phyloP scores from a whole-genome alignment of 2,329 filamentous ascomycete genomes.

The Coniochaeta prunicola region DNA sequence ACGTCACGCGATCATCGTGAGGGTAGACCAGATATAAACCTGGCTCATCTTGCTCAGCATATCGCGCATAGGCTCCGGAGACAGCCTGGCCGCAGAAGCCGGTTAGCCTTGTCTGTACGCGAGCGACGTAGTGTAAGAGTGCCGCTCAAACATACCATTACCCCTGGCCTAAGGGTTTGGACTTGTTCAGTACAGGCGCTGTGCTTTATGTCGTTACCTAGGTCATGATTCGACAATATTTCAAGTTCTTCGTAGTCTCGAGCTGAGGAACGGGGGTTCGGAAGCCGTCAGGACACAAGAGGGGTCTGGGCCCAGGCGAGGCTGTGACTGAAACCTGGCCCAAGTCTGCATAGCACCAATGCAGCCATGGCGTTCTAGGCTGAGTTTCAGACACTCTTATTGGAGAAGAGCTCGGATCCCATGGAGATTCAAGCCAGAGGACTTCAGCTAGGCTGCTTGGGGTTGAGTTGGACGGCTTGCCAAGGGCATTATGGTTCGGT shows the following conservation, averaged over 20 bases:
- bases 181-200: background rate
- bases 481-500: too few species aligned
- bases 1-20: background rate
- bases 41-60: constrained; percentile 2
- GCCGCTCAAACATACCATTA: background rate
- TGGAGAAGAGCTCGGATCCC: background rate
- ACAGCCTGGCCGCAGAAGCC: background rate
- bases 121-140: background rate
- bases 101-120: background rate
- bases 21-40: constrained; percentile 2
- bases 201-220: too few species aligned
- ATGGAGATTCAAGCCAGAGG: background rate
- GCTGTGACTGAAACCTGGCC: background rate
- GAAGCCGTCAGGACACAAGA: background rate
- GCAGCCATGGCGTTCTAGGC: background rate
- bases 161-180: background rate
- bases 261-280: too few species aligned
- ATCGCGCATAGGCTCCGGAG: constrained; percentile 1
- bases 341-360: background rate
- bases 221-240: too few species aligned
- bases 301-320: background rate
- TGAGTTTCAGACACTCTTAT: background rate
- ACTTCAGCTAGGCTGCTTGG: background rate
- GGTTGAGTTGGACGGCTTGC: background rate
- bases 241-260: too few species aligned